These are phyloP conservation scores for Mycena amicta DNA, from an alignment of 768 basidiomycete genomes.

Conservation along the genomic window DNA sequence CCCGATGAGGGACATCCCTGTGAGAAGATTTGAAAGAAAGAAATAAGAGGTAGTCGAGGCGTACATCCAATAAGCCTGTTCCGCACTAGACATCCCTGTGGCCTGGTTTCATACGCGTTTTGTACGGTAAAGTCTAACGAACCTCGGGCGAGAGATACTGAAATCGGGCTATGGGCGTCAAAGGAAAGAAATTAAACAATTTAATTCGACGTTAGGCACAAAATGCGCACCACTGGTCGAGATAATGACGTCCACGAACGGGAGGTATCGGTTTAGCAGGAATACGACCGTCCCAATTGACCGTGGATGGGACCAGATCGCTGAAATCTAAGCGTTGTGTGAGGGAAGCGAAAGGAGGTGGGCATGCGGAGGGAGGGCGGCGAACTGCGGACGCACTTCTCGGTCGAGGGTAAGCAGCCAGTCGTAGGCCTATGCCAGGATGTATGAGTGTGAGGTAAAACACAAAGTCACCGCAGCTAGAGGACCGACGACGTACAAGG, in stretches of 20 bases:
- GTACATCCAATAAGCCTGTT: conserved; percentile 13
- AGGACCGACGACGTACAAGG: conserved; percentile 4
- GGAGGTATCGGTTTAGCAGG: conserved; percentile 34
- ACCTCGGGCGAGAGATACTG: conserved; percentile 16
- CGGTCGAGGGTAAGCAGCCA: conserved; percentile 29
- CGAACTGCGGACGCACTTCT: conserved; percentile 20
- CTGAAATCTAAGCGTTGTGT: conserved; percentile 22
- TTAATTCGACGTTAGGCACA: background rate
- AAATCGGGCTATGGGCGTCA: conserved; percentile 11
- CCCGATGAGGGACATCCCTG: conserved; percentile 39
- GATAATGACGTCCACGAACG: conserved; percentile 34
- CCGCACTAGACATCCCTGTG: conserved; percentile 7
- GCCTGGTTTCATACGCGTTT: background rate
- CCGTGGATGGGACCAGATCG: conserved; percentile 29
- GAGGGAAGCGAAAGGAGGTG: background rate
- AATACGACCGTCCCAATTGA: conserved; percentile 28
- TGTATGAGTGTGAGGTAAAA: background rate
- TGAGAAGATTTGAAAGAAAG: conserved; percentile 13
- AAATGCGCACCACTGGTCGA: conserved; percentile 18
- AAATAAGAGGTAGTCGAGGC: conserved; percentile 13
- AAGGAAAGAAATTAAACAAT: too few relatives aligned
- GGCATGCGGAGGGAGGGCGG: background rate
- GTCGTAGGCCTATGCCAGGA: conserved; percentile 33
- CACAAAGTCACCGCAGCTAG: too few relatives aligned
- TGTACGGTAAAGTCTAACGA: background rate